phyloP scores from a whole-genome alignment of 1,284 basidiomycete species.

The Ustilago trichophora region DNA sequence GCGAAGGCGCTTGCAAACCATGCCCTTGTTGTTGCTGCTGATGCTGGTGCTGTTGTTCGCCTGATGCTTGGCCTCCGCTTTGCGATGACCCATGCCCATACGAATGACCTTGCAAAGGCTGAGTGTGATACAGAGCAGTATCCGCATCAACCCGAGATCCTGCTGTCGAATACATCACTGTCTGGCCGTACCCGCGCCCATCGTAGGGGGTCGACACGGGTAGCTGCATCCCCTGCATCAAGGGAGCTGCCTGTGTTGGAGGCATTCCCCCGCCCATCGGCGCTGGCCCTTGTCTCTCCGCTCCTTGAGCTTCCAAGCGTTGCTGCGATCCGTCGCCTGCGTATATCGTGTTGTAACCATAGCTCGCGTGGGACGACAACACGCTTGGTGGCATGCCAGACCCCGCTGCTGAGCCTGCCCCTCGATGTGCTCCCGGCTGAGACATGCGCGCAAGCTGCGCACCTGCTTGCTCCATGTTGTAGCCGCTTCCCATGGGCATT shows the following conservation, averaged over 20 bases:
- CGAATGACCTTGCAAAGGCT: neutral
- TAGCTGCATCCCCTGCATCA: conserved; percentile 9
- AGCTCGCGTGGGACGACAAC: neutral
- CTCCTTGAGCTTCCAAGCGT: neutral
- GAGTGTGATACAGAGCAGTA: neutral
- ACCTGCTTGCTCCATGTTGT: conserved; percentile 1
- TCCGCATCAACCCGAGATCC: conserved; percentile 4
- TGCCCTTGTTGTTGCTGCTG: conserved; percentile 3
- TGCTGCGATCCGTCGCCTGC: neutral
- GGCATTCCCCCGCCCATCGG: neutral
- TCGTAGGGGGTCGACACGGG: conserved; percentile 24
- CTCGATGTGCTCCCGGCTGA: neutral
- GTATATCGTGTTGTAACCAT: neutral
- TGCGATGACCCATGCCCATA: neutral
- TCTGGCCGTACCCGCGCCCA: neutral
- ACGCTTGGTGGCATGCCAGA: conserved; percentile 9
- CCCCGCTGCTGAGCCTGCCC: neutral
- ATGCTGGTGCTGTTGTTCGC: conserved; percentile 4
- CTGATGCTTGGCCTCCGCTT: neutral
- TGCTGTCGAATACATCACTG: conserved; percentile 1
- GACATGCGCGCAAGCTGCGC: neutral
- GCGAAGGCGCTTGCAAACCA: too few relatives aligned
- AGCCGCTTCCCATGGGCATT: neutral
- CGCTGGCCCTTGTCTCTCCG: conserved; percentile 2
- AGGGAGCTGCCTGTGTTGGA: neutral